phyloP scores from a whole-genome alignment of 1,139 yeast genomes.

The Saccharomyces hybrid region DNA sequence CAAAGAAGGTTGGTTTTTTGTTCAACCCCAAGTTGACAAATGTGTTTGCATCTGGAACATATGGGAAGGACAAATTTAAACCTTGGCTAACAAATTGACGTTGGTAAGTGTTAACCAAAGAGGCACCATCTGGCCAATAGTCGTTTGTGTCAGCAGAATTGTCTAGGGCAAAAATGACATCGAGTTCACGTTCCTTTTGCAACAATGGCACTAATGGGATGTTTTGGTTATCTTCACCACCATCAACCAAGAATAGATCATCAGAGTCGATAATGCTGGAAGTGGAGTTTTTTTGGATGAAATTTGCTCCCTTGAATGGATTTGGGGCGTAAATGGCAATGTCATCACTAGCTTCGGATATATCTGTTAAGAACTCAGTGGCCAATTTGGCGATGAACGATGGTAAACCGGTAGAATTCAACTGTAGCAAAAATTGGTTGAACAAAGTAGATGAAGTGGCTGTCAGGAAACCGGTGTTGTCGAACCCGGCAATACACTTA shows the following conservation, averaged over 20 bases:
- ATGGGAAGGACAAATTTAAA: constrained; percentile 32
- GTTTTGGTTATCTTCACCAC: constrained; percentile 75
- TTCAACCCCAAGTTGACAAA: no score
- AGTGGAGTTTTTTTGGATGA: constrained; percentile 32
- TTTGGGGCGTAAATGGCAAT: constrained; percentile 67
- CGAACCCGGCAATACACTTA: no score
- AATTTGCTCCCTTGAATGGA: constrained; percentile 43
- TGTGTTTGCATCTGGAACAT: no score
- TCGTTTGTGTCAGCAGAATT: constrained; percentile 64
- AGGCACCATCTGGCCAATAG: constrained; percentile 69
- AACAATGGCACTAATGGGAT: constrained; percentile 73
- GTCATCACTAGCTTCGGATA: constrained; percentile 47
- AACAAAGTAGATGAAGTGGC: no score
- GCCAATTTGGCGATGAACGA: constrained; percentile 1
- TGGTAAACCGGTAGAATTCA: not conserved
- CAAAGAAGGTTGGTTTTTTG: no score
- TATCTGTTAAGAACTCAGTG: constrained; percentile 35
- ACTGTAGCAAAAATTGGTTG: not conserved
- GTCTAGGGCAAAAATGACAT: constrained; percentile 76
- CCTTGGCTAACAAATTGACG: constrained; percentile 60
- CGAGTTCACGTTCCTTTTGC: constrained; percentile 59
- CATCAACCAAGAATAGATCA: constrained; percentile 62
- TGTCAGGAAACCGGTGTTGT: no score
- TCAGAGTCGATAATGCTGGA: constrained; percentile 33
- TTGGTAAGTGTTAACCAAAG: constrained; percentile 53